Evolutionary conservation across 2,329 filamentous ascomycete genomes (phyloP), one percentile per base, ranked within the genome.

Genomic region (Alternaria alternata): DNA sequence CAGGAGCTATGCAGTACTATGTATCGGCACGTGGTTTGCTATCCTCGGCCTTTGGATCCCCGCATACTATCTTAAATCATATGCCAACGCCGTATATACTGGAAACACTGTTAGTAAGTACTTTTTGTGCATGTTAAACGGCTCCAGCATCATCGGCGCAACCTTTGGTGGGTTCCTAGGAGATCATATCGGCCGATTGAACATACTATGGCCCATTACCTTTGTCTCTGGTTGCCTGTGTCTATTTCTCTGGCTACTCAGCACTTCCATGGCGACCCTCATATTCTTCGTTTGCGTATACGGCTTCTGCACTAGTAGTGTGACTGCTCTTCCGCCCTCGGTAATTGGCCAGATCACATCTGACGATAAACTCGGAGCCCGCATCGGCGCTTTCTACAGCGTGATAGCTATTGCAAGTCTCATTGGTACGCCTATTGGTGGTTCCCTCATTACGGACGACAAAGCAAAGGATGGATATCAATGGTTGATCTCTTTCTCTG

Each of bases 291-390:
- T 85, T 12, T 81, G 85, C n/a, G 76, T 91, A 7, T 93, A 90
- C 66, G 91, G 90, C 18, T 91, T 92, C 73, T 84, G 84, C 14
- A 89, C 87, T 0, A 91, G 90, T 12, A 86, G 86, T 3, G 90
- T 88, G 67, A 85, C 91, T 36, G 86, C 86, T 0, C 79, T 92
- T 18, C 81, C 82, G 0, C 88, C 90, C 0, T 84, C 89, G 0
- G 80, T 91, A 14, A 81, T 93, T 22, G 89, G 89, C 1, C 89
- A 93, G 69, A 90, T 93, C 62, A 88, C 86, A 1, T 88, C 91
- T 46, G 85, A 92, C 38, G 82, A 86, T 20, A 84, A 91, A 73
- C 88, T 93, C 34, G 91, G 91, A 14, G 85, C 89, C 2, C 83
- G 91, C 6, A 88, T 85, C 2, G 91, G 91, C 0, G 84, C 85